Conservation (phyloP, 2,329 filamentous ascomycete species). For the Sclerotinia glacialis region DNA sequence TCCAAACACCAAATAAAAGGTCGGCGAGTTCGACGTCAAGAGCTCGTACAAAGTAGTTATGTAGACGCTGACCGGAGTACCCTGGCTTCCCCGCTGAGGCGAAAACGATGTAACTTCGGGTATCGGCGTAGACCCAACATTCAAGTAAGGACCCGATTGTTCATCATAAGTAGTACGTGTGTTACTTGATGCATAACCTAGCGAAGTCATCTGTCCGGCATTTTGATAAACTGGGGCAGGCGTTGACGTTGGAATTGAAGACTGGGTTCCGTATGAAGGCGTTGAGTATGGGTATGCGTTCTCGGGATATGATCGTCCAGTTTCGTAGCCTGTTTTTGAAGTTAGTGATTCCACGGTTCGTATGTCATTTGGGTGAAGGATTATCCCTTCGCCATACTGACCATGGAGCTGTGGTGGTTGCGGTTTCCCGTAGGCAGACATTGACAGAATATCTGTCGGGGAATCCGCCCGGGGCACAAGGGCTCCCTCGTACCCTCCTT, state of each 20-base stretch:
- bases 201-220: slow-evolving; percentile 34
- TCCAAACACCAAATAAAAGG: slow-evolving; percentile 73
- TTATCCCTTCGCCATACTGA: slow-evolving; percentile 51
- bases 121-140: slow-evolving; percentile 55
- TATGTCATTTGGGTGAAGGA: slow-evolving; percentile 16
- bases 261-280: slow-evolving; percentile 49
- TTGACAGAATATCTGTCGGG: slow-evolving; percentile 53
- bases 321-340: slow-evolving; percentile 35
- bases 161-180: slow-evolving; percentile 57
- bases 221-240: slow-evolving; percentile 34
- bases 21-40: slow-evolving; percentile 53
- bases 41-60: slow-evolving; percentile 75
- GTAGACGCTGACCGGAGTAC: slow-evolving; percentile 70
- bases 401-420: slow-evolving; percentile 76
- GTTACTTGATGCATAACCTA: slow-evolving; percentile 45
- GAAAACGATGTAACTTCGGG: slow-evolving; percentile 67
- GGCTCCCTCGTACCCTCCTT: slow-evolving; percentile 40
- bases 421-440: slow-evolving; percentile 78
- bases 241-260: slow-evolving; percentile 45
- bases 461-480: slow-evolving; percentile 39
- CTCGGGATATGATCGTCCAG: slow-evolving; percentile 39
- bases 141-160: slow-evolving; percentile 65
- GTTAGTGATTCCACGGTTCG: slow-evolving; percentile 24
- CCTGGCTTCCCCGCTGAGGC: slow-evolving; percentile 65
- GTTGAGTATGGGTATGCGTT: slow-evolving; percentile 48